A percentile compares a stretch with the other conserved stretches of the same genome.
Evolutionary conservation across 495 filamentous ascomycete genomes (phyloP).

Genomic region (Cladorrhinum samala): DNA sequence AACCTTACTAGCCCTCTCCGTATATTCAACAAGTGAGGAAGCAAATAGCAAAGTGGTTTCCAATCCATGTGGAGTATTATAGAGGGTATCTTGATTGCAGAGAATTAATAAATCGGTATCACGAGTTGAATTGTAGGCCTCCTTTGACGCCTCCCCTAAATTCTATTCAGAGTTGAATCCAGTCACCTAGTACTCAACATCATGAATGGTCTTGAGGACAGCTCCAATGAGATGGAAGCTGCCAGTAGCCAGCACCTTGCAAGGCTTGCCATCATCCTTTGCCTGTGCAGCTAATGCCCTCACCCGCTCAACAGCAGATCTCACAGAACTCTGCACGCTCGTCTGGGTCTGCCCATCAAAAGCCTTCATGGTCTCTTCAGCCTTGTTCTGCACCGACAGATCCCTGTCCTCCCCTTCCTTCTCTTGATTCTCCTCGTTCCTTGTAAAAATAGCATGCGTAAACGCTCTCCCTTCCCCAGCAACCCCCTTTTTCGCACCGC

Average conservation of each 20-base stretch:
- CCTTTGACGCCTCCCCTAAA: too few relatives aligned
- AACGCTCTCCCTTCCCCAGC: slow-evolving; percentile 17
- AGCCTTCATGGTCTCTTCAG: slow-evolving; percentile 19
- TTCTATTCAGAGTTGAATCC: too few relatives aligned
- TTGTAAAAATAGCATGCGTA: slow-evolving; percentile 33
- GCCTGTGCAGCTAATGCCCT: slow-evolving; percentile 11
- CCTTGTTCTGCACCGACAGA: slow-evolving; percentile 29
- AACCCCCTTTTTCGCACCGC: slow-evolving; percentile 11
- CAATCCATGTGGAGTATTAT: too few relatives aligned
- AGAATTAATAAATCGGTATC: too few relatives aligned
- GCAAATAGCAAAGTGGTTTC: too few relatives aligned
- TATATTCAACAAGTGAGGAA: too few relatives aligned
- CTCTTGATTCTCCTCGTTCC: slow-evolving; percentile 31
- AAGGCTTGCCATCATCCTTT: slow-evolving; percentile 9
- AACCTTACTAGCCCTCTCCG: too few relatives aligned
- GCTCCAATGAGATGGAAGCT: slow-evolving; percentile 87
- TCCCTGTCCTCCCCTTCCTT: slow-evolving; percentile 22
- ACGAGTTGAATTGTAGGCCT: too few relatives aligned
- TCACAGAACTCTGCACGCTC: slow-evolving; percentile 21
- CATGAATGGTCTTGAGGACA: slow-evolving; percentile 67
- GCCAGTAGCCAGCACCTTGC: slow-evolving; percentile 60
- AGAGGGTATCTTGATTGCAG: too few relatives aligned
- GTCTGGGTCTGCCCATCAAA: slow-evolving; percentile 15
- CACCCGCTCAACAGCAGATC: slow-evolving; percentile 24
- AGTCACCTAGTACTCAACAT: slow-evolving; percentile 26